A percentile compares a stretch with the other conserved stretches of the same genome.
Evolutionary conservation across 305 asterid genomes (phyloP).

Genomic region (Fraxinus dipetala): DNA sequence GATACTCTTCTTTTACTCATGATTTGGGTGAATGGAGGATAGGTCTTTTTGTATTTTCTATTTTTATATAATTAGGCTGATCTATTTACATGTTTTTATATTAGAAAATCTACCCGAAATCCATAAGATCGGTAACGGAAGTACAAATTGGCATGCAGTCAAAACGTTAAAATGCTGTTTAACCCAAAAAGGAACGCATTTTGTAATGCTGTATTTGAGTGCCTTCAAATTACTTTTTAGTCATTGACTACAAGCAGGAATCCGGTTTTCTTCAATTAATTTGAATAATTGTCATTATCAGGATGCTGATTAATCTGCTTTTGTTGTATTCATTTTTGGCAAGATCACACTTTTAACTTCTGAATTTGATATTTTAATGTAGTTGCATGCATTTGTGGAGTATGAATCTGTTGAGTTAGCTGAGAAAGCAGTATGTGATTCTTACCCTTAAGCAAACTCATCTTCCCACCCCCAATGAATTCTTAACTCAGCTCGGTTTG

Average conservation of each 20-base stretch:
- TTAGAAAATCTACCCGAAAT: slow-evolving; percentile 5
- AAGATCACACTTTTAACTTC: slow-evolving; percentile 17
- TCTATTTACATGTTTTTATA: background rate
- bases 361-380: slow-evolving; percentile 25
- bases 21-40: background rate
- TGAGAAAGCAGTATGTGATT: slow-evolving; percentile 68
- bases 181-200: background rate
- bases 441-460: background rate
- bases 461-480: background rate
- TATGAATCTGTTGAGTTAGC: slow-evolving; percentile 76
- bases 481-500: background rate
- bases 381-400: slow-evolving; percentile 93
- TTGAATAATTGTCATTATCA: background rate
- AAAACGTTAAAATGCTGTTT: background rate
- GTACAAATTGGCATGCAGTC: background rate
- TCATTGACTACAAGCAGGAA: background rate
- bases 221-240: background rate
- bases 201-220: background rate
- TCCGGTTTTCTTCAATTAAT: background rate
- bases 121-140: background rate
- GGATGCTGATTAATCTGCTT: background rate
- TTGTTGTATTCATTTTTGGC: background rate
- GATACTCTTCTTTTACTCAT: background rate
- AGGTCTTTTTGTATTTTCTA: background rate
- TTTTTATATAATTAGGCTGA: background rate